Evolutionary conservation across 2,329 filamentous ascomycete species (phyloP), one percentile per base, ranked within the genome.

Genomic region (Ascochyta clinopodiicola): DNA sequence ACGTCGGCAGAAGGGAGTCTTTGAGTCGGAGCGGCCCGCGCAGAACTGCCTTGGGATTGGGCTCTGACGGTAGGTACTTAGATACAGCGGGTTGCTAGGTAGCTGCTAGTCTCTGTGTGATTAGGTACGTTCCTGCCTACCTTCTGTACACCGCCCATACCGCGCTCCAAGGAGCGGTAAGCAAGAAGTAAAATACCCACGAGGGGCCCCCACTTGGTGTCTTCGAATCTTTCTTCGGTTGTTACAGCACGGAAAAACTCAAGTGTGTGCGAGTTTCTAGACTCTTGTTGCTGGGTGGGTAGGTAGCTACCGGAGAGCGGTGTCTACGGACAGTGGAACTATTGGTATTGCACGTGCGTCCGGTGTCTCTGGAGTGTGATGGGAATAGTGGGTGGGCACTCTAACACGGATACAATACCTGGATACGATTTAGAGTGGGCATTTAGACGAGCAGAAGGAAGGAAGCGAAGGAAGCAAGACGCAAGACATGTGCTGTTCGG

Each of bases 161-260:
- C 13, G 17, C 17, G 7, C 22, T 22, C 27, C 22, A 50, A 55
- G 52, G 31, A 50, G 52, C 52, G 52, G 52, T 55, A 55, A 55
- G 52, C 46, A 55, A 36, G n/a, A n/a, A 24, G 19, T 31, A 31
- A 29, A 35, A 50, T 29, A 9, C 13, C 27, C 32, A 36, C 17
- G 22, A 6, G 22, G 22, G 25, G 4, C 25, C 52, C 52, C 29
- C 52, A 55, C 52, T 36, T 55, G 29, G 52, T 22, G 45, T 55
- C 40, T 31, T 37, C 42, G n/a, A 55, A 36, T 25, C 40, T 48
- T 55, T 13, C 35, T n/a, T 19, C 36, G 7, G 19, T 8, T 36
- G 46, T 45, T 25, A 22, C 52, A 42, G 32, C 4, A 29, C 45
- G 45, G 45, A 42, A 50, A 55, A 50, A 55, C 24, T 21, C 42